Percentiles rank a stretch among this genome's conserved stretches.
phyloP scores from a whole-genome alignment of 1,139 yeast species.

The Geotrichum bryndzae region DNA sequence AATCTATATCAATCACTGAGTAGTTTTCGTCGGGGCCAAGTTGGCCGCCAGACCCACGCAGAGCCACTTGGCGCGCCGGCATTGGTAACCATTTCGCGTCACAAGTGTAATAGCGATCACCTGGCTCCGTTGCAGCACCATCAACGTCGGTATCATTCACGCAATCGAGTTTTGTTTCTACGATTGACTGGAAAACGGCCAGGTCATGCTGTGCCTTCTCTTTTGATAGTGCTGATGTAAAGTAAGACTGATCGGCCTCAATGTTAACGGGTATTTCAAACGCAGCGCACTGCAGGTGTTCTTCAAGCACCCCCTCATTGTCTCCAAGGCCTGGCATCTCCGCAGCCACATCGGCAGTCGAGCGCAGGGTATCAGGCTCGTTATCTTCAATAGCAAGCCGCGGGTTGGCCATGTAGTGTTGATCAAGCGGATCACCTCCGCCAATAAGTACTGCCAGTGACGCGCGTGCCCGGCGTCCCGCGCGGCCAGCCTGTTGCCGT shows the following conservation, averaged over 20 bases:
- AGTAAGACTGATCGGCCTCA: conserved; percentile 51
- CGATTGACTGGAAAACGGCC: conserved; percentile 15
- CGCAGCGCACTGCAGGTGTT: conserved; percentile 92
- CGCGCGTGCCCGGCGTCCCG: conserved; percentile 70
- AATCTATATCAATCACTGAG: conserved; percentile 85
- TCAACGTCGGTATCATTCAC: conserved; percentile 13
- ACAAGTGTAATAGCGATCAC: conserved; percentile 45
- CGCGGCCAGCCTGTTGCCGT: conserved; percentile 95
- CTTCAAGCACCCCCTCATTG: conserved; percentile 56
- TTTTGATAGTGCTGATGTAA: conserved; percentile 31
- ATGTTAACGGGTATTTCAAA: conserved; percentile 64
- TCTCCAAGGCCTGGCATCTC: conserved; percentile 40
- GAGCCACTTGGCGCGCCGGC: conserved; percentile 68
- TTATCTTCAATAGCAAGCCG: conserved; percentile 49
- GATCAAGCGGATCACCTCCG: conserved; percentile 80
- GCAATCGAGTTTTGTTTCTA: conserved; percentile 16
- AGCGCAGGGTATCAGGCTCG: conserved; percentile 29
- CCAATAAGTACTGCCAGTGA: conserved; percentile 81
- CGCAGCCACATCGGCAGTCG: neutral
- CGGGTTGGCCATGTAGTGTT: conserved; percentile 70
- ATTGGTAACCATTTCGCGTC: conserved; percentile 64
- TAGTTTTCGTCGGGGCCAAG: conserved; percentile 56
- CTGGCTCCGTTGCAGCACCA: conserved; percentile 39
- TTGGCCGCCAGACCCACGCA: conserved; percentile 10
- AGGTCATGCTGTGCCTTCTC: neutral